Evolutionary conservation across 306 rosid species (phyloP), one percentile per base, ranked within the genome.

Genomic region (Delonix regia): DNA sequence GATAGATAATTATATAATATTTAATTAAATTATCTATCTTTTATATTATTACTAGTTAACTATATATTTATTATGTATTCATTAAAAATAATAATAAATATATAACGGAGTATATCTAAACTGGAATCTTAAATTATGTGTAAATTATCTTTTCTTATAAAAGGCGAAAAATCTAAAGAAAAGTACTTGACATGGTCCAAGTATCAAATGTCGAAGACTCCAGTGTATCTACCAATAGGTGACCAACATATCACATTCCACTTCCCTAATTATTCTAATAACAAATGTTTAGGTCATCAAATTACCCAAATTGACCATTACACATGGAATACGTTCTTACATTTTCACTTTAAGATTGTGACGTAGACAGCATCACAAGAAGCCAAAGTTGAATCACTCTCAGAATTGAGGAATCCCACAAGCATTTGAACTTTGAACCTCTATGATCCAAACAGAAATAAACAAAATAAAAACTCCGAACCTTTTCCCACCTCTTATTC

Each of bases 401-500:
- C 8, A 45, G 76, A 74, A 69, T 74, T 39, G 62, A 38, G 42
- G 53, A 74, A 74, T 73, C 79, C 64, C 25, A 75, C 45, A 56
- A 25, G 22, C 27, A 48, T 66, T 64, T 56, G 52, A 65, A 82
- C 22, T 81, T 77, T 48, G 64, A 38, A 77, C 48, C 83, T 81
- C 73, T 0, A 16, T 44, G 53, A 14, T 16, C 14, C 0, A 10
- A 10, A 12, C 13, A 44, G 10, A 11, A 1, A 34, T 18, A 4
- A 47, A 8, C 8, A 21, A 7, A 21, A 19, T 4, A 47, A 14
- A 15, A 4, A 47, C 52, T 14, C 73, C 42, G 64, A 28, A 81
- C 56, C 85, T 86, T 82, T 85, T 76, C 27, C 36, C 36, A 9
- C 51, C 48, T 66, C 64, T 30, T 9, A 9, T 75, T 76, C 51